Evolutionary conservation across 257 asterid genomes (phyloP).

Genomic region (Verbena officinalis): DNA sequence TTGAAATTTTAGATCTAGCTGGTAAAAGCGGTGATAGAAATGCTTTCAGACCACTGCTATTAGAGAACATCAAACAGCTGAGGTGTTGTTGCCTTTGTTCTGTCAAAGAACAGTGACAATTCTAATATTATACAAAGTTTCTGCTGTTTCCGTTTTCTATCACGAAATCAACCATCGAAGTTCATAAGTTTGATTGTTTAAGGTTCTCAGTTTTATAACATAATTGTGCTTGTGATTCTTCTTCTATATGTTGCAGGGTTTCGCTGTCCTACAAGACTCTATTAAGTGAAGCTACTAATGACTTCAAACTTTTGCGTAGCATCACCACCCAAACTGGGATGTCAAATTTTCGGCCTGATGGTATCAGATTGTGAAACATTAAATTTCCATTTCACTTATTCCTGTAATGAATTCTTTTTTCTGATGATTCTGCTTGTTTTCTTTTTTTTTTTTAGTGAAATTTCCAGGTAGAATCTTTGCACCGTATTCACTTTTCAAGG

Average conservation of each 20-base stretch:
- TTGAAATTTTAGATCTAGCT: background rate
- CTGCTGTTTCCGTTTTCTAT: slow-evolving; percentile 3
- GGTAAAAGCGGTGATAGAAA: background rate
- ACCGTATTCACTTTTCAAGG: slow-evolving; percentile 79
- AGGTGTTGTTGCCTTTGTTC: slow-evolving; percentile 5
- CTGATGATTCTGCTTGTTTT: slow-evolving; percentile 25
- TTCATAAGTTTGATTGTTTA: slow-evolving; percentile 7
- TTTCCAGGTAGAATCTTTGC: slow-evolving; percentile 56
- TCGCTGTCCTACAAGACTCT: slow-evolving; percentile 19
- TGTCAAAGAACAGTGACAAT: background rate
- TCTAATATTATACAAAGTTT: background rate
- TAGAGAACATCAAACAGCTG: background rate
- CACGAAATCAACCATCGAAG: slow-evolving; percentile 1
- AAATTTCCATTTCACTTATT: background rate
- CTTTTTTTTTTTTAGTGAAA: slow-evolving; percentile 21
- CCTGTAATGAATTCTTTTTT: slow-evolving; percentile 1
- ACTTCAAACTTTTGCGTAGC: slow-evolving; percentile 37
- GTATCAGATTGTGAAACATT: slow-evolving; percentile 31
- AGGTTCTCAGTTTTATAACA: background rate
- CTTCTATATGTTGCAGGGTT: slow-evolving; percentile 34
- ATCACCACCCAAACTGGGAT: slow-evolving; percentile 35
- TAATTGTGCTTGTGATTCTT: slow-evolving; percentile 11
- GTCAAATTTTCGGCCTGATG: slow-evolving; percentile 38
- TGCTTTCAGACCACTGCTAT: background rate
- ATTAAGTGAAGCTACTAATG: slow-evolving; percentile 25